Percentiles rank a stretch among this genome's conserved stretches.
Evolutionary conservation across 441 rosid genomes (phyloP).

Genomic region (Breynia disticha): DNA sequence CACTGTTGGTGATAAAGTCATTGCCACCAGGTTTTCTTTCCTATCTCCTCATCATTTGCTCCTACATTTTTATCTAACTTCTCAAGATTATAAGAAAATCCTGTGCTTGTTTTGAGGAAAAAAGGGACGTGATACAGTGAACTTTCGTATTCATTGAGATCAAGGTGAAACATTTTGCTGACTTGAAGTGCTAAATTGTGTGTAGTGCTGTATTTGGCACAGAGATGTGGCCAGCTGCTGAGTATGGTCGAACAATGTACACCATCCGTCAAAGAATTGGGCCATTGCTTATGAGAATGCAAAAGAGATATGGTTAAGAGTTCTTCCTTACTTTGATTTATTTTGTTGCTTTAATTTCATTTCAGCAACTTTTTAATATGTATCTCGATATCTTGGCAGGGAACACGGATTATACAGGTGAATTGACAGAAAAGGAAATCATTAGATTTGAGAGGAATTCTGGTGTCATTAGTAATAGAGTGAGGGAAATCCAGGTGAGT

Average conservation of each 20-base stretch:
- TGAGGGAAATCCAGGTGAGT: constrained; percentile 85
- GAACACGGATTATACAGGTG: constrained; percentile 52
- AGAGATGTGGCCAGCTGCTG: constrained; percentile 91
- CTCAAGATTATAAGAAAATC: too few relatives aligned
- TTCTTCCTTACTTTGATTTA: background rate
- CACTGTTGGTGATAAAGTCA: constrained; percentile 77
- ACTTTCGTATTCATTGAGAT: too few relatives aligned
- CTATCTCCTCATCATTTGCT: background rate
- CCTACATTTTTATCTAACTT: too few relatives aligned
- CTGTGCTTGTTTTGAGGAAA: too few relatives aligned
- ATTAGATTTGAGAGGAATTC: constrained; percentile 93
- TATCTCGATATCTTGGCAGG: constrained; percentile 28
- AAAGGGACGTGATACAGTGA: too few relatives aligned
- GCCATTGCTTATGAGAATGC: constrained; percentile 46
- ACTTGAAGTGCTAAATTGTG: background rate
- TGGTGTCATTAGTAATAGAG: constrained; percentile 64
- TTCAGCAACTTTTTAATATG: background rate
- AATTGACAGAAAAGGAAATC: constrained; percentile 76
- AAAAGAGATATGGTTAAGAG: constrained; percentile 63
- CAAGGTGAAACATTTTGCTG: background rate
- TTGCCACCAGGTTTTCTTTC: constrained; percentile 75
- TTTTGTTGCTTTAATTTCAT: background rate
- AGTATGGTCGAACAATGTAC: constrained; percentile 88
- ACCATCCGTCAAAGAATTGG: constrained; percentile 89
- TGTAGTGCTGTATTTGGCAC: constrained; percentile 95